Conservation (phyloP, 352 stramenopile genomes). For the Phytophthora cactorum region DNA sequence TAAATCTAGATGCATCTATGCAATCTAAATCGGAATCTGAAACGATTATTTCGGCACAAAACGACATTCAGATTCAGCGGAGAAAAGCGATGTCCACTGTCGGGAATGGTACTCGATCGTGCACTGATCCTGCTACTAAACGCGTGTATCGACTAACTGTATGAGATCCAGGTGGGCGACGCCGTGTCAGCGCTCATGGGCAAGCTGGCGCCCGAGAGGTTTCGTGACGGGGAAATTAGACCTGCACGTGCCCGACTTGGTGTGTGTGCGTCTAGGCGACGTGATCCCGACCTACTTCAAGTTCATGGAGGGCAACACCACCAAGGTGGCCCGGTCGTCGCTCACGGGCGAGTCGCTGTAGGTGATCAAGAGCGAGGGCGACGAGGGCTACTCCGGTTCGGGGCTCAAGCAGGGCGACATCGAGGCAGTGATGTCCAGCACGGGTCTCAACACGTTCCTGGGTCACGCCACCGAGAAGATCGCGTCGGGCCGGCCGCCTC, state of each 20-base stretch:
- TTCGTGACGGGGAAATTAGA: constrained; percentile 84
- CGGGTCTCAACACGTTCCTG: constrained; percentile 91
- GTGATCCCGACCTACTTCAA: constrained; percentile 70
- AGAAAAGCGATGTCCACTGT: too few species aligned
- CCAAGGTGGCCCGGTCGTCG: constrained; percentile 93
- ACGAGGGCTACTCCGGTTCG: constrained; percentile 85
- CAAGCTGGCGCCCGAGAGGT: constrained; percentile 79
- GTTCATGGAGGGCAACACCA: constrained; percentile 76
- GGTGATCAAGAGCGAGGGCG: constrained; percentile 83
- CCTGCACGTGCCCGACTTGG: constrained; percentile 73
- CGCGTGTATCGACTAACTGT: constrained; percentile 78
- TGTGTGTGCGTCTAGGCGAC: constrained; percentile 86
- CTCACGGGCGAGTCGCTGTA: constrained; percentile 95
- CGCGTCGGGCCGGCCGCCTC: constrained; percentile 54
- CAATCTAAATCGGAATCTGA: too few species aligned
- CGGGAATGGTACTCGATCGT: constrained; percentile 42
- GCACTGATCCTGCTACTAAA: constrained; percentile 75
- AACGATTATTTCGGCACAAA: too few species aligned
- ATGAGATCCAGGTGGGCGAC: constrained; percentile 87
- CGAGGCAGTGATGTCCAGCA: constrained; percentile 90
- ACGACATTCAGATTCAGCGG: too few species aligned
- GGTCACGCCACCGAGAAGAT: constrained; percentile 89
- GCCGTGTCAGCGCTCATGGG: constrained; percentile 92
- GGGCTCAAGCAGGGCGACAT: constrained; percentile 91
- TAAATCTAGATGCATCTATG: too few species aligned